phyloP scores from a whole-genome alignment of 495 filamentous ascomycete species.

The Cladorrhinum samala region DNA sequence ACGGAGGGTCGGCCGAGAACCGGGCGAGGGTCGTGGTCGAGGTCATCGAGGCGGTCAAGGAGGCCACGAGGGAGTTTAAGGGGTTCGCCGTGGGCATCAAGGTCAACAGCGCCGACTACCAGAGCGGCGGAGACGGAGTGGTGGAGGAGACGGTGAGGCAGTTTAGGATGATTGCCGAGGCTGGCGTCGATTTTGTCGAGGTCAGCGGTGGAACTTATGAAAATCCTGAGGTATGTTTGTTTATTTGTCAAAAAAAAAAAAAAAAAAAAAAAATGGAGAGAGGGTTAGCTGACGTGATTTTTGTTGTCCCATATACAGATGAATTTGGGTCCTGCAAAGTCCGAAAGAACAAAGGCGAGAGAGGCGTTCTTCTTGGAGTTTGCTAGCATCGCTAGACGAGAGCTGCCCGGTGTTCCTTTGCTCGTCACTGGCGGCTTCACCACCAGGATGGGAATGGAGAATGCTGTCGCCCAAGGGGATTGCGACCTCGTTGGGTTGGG shows the following conservation, averaged over 20 bases:
- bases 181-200: constrained; percentile 58
- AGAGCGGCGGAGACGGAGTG: constrained; percentile 24
- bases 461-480: constrained; percentile 43
- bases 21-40: constrained; percentile 58
- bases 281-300: not conserved
- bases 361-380: constrained; percentile 61
- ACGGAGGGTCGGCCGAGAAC: constrained; percentile 63
- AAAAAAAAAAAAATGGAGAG: not conserved
- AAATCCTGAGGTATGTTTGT: constrained; percentile 36
- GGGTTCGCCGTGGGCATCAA: constrained; percentile 59
- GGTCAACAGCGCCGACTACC: constrained; percentile 55
- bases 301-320: not conserved
- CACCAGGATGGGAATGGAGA: constrained; percentile 47
- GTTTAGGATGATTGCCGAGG: constrained; percentile 43
- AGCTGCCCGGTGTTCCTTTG: constrained; percentile 41
- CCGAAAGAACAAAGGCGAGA: constrained; percentile 40
- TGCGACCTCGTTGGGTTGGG: constrained; percentile 57
- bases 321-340: not conserved
- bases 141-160: constrained; percentile 48
- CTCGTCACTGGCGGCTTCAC: constrained; percentile 50
- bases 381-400: constrained; percentile 37
- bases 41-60: constrained; percentile 53
- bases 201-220: constrained; percentile 56
- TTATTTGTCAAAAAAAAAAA: not conserved
- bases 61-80: constrained; percentile 51